A percentile compares a stretch with the other conserved stretches of the same genome.
Conservation (phyloP, 208 protist species). For the Leishmania tropica region DNA sequence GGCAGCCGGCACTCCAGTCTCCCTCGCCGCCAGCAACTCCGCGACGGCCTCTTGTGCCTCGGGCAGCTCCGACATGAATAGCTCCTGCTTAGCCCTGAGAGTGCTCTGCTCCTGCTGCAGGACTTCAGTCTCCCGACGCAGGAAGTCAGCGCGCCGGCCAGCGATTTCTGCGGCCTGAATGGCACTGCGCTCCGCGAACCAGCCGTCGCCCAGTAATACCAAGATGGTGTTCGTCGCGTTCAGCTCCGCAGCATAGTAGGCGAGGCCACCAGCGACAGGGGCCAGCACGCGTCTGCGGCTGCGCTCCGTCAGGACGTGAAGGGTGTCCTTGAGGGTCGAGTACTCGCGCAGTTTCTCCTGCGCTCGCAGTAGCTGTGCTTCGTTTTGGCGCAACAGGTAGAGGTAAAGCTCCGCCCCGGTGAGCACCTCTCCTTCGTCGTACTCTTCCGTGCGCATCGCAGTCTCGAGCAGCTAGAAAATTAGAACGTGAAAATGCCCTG, state of each 20-base stretch:
- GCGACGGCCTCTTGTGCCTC: conserved; percentile 55
- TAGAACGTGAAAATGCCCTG: neutral
- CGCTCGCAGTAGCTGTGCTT: conserved; percentile 36
- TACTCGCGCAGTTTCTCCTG: conserved; percentile 52
- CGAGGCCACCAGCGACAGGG: conserved; percentile 80
- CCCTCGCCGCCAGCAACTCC: conserved; percentile 42
- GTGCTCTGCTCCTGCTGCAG: conserved; percentile 62
- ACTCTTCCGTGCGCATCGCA: conserved; percentile 26
- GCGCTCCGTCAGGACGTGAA: conserved; percentile 53
- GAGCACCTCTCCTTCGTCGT: conserved; percentile 50
- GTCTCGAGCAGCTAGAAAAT: neutral
- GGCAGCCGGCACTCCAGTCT: conserved; percentile 17
- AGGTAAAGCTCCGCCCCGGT: conserved; percentile 77
- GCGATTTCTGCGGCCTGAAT: conserved; percentile 76
- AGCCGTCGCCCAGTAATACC: conserved; percentile 87
- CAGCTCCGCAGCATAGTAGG: conserved; percentile 82
- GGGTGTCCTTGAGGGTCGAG: conserved; percentile 45
- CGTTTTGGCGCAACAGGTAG: conserved; percentile 60
- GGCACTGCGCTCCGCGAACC: conserved; percentile 89
- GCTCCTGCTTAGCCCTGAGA: conserved; percentile 46
- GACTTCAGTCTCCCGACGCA: conserved; percentile 65
- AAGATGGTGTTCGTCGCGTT: conserved; percentile 82
- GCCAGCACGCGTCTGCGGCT: conserved; percentile 67
- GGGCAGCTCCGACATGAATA: conserved; percentile 76
- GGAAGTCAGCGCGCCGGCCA: conserved; percentile 63